Evolutionary conservation across 345 rosid species (phyloP).

Genomic region (Camelina sativa): DNA sequence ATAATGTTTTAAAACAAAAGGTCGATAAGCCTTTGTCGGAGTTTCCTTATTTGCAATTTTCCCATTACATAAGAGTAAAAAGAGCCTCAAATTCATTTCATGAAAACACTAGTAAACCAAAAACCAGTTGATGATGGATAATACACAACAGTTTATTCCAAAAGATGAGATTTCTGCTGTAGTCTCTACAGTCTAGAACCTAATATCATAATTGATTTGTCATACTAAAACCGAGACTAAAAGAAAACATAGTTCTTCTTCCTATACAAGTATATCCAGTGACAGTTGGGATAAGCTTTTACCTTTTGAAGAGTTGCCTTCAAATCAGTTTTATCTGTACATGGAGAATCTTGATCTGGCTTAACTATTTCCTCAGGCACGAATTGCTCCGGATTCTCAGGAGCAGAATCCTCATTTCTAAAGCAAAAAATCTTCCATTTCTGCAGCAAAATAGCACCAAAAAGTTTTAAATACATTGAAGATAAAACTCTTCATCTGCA

Average conservation of each 20-base stretch:
- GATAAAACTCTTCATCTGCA: conserved; percentile 16
- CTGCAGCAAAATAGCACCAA: conserved; percentile 51
- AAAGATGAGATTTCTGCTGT: conserved; percentile 10
- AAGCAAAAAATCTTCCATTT: conserved; percentile 84
- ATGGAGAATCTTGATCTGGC: conserved; percentile 54
- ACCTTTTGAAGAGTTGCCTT: conserved; percentile 69
- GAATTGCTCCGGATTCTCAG: conserved; percentile 55
- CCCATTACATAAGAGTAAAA: background rate
- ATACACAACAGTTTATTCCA: background rate
- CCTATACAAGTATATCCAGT: conserved; percentile 11
- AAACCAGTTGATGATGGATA: background rate
- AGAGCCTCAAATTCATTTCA: background rate
- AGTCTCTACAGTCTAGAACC: conserved; percentile 10
- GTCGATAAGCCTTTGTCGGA: too few species aligned
- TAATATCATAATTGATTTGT: too few species aligned
- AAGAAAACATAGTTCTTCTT: background rate
- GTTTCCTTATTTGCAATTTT: background rate
- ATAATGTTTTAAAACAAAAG: too few species aligned
- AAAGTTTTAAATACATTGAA: background rate
- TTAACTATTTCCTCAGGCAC: conserved; percentile 60
- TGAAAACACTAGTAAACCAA: background rate
- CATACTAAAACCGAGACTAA: too few species aligned
- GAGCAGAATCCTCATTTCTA: conserved; percentile 63
- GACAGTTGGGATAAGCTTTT: background rate
- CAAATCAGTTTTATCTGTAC: conserved; percentile 56